These are phyloP conservation scores for Dioscorea alata DNA, from an alignment of 106 monocot species.

Conservation along the genomic window DNA sequence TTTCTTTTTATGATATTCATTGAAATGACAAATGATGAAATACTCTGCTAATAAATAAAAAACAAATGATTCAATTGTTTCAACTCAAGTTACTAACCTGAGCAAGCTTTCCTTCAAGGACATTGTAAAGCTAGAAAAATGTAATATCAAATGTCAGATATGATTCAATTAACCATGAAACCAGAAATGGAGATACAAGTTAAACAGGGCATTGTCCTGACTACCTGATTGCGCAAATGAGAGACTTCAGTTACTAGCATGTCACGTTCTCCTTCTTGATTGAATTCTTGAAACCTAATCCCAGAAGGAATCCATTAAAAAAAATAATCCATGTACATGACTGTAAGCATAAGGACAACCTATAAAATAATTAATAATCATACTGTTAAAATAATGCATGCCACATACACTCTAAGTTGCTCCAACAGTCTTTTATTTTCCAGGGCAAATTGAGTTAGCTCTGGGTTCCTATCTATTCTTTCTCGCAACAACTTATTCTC, in stretches of 20 bases:
- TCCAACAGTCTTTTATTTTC: conserved; percentile 56
- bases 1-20: no score
- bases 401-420: conserved; percentile 44
- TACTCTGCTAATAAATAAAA: no score
- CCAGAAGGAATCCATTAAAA: not conserved
- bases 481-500: conserved; percentile 42
- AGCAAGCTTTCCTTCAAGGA: not conserved
- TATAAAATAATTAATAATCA: no score
- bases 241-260: conserved; percentile 39
- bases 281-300: conserved; percentile 43
- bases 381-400: not conserved
- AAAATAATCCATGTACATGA: not conserved
- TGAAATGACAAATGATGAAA: no score
- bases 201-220: no score
- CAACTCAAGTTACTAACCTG: not conserved
- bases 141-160: no score
- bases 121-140: no score
- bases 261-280: conserved; percentile 45
- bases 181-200: no score
- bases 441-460: conserved; percentile 40
- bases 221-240: conserved; percentile 46
- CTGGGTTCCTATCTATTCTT: conserved; percentile 38
- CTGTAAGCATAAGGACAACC: no score
- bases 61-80: no score
- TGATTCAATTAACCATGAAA: no score